These are phyloP conservation scores for Trichocladium uniseriatum DNA, from an alignment of 495 filamentous ascomycete species.

Conservation along the genomic window DNA sequence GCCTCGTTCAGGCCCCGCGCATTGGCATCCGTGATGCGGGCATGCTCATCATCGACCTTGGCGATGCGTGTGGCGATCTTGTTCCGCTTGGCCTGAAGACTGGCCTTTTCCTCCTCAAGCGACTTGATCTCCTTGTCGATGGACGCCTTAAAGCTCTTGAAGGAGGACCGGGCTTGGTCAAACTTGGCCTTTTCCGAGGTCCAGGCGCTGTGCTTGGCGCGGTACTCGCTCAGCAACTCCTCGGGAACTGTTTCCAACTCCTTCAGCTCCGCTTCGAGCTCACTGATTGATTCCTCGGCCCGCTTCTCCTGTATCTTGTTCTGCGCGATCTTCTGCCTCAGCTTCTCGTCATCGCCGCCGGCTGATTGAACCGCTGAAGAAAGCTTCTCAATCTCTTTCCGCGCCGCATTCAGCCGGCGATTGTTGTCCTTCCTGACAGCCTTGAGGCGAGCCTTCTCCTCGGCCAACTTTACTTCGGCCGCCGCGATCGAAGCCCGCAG, in stretches of 20 bases:
- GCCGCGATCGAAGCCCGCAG: conserved; percentile 78
- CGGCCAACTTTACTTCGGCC: conserved; percentile 66
- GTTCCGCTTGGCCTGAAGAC: conserved; percentile 65
- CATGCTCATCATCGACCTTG: conserved; percentile 69
- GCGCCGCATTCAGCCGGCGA: conserved; percentile 53
- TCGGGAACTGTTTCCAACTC: conserved; percentile 58
- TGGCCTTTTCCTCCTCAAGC: conserved; percentile 56
- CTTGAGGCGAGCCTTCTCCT: conserved; percentile 66
- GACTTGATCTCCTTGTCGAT: conserved; percentile 54
- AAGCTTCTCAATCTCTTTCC: conserved; percentile 73
- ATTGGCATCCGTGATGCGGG: conserved; percentile 68
- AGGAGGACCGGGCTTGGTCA: conserved; percentile 48
- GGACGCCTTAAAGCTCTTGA: conserved; percentile 52
- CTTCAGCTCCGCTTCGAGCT: conserved; percentile 55
- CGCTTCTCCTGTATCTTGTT: conserved; percentile 69
- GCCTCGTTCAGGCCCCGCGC: conserved; percentile 64
- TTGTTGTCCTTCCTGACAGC: conserved; percentile 73
- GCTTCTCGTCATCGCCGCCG: conserved; percentile 72
- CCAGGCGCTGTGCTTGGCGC: conserved; percentile 50
- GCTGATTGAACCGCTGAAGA: conserved; percentile 57
- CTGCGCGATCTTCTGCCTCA: conserved; percentile 67
- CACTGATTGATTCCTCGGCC: conserved; percentile 63
- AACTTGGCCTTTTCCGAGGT: conserved; percentile 55
- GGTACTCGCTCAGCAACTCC: conserved; percentile 52
- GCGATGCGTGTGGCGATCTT: conserved; percentile 64